Conservation (phyloP, 345 rosid genomes). For the Angophora floribunda region DNA sequence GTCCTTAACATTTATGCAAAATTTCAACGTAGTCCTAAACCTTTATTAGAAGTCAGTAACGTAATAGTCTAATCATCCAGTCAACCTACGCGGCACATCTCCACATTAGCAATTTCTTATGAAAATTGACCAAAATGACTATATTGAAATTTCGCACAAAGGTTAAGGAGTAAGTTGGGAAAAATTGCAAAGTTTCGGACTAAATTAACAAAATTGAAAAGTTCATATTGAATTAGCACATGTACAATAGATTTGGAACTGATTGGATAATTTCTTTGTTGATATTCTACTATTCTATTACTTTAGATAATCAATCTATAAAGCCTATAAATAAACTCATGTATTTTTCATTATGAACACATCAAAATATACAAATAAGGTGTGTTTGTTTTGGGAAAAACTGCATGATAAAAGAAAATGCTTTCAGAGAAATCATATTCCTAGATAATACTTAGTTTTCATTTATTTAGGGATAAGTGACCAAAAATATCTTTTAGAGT, state of each 20-base stretch:
- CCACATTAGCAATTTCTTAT: neutral
- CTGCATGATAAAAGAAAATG: neutral
- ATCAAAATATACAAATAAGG: neutral
- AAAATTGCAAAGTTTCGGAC: neutral
- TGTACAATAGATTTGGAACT: neutral
- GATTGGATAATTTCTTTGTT: neutral
- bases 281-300: neutral
- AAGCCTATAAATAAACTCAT: neutral
- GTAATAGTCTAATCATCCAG: neutral
- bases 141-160: neutral
- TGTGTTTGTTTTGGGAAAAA: neutral
- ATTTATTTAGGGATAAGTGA: neutral
- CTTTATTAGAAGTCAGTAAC: neutral
- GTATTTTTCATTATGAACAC: neutral
- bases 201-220: neutral
- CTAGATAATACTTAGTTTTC: neutral
- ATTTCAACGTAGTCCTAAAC: neutral
- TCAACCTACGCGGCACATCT: rapidly evolving
- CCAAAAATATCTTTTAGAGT: neutral
- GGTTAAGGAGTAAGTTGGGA: neutral
- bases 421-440: neutral
- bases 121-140: neutral
- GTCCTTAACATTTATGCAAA: neutral
- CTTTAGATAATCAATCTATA: neutral
- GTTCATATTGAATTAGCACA: neutral